A percentile compares a stretch with the other conserved stretches of the same genome.
Conservation (phyloP, 2,329 filamentous ascomycete species). For the Ramularia endophylla region DNA sequence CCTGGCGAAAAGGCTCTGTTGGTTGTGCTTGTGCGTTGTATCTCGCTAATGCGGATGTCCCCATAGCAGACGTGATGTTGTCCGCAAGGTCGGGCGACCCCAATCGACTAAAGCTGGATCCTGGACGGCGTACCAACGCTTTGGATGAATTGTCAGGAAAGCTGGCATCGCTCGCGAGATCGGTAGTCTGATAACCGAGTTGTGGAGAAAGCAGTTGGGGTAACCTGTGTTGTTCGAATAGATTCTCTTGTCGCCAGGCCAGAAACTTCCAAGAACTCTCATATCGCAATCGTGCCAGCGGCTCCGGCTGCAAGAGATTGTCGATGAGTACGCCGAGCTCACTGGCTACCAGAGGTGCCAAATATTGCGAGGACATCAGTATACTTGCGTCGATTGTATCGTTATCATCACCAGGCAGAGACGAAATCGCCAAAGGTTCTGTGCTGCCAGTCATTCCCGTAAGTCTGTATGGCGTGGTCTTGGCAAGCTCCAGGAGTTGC, state of each 20-base stretch:
- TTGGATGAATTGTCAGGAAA: slow-evolving; percentile 26
- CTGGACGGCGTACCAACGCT: slow-evolving; percentile 26
- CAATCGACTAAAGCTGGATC: slow-evolving; percentile 30
- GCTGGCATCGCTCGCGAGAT: slow-evolving; percentile 22
- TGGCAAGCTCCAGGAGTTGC: slow-evolving; percentile 9
- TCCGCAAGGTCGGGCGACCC: slow-evolving; percentile 26
- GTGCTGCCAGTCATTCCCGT: neutral
- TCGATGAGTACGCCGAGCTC: slow-evolving; percentile 67
- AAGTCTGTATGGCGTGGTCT: slow-evolving; percentile 13
- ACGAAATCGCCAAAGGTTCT: slow-evolving; percentile 69
- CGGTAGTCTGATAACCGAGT: slow-evolving; percentile 18
- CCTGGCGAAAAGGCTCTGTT: slow-evolving; percentile 57
- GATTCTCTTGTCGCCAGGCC: slow-evolving; percentile 52
- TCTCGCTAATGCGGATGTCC: slow-evolving; percentile 45
- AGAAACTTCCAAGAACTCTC: slow-evolving; percentile 76
- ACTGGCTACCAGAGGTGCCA: slow-evolving; percentile 70
- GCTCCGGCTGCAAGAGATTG: slow-evolving; percentile 70
- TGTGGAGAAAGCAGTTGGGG: slow-evolving; percentile 17
- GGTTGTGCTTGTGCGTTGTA: slow-evolving; percentile 46
- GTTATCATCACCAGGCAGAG: slow-evolving; percentile 61
- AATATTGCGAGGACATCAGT: slow-evolving; percentile 86
- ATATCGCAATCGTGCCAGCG: slow-evolving; percentile 75
- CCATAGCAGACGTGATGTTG: slow-evolving; percentile 8
- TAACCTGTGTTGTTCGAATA: slow-evolving; percentile 26
- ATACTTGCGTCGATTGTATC: slow-evolving; percentile 89